Evolutionary conservation across 2,329 filamentous ascomycete species (phyloP).

Genomic region (Penicillium digitatum): DNA sequence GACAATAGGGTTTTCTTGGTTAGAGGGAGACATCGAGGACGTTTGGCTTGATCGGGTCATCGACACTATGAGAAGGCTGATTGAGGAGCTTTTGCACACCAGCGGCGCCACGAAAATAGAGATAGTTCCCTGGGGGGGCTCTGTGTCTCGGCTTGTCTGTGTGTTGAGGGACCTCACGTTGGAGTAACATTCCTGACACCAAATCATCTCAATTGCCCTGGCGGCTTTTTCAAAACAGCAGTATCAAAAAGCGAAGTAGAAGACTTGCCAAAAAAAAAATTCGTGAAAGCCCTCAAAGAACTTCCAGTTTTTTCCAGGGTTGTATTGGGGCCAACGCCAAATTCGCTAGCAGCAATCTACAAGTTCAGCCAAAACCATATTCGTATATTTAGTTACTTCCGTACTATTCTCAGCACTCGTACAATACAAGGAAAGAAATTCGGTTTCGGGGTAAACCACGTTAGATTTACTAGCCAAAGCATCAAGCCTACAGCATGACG

Average conservation of each 20-base stretch:
- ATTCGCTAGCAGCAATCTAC: neutral
- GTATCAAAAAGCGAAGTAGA: neutral
- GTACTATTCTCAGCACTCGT: constrained; percentile 4
- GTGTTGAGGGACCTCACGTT: neutral
- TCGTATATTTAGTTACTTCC: neutral
- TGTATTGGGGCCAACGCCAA: neutral
- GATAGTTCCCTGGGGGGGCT: neutral
- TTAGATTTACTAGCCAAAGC: constrained; percentile 9
- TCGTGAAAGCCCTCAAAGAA: neutral
- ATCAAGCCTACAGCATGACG: constrained; percentile 64
- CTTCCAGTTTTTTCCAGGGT: neutral
- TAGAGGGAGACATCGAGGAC: neutral
- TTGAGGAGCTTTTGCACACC: neutral
- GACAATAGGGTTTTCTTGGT: neutral
- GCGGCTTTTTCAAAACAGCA: neutral
- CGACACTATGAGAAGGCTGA: neutral
- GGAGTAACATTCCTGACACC: neutral
- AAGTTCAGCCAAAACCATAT: neutral
- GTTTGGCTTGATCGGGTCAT: neutral
- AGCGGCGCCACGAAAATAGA: neutral
- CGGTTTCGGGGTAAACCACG: constrained; percentile 13
- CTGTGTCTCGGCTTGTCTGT: neutral
- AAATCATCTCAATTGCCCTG: neutral
- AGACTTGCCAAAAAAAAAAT: neutral
- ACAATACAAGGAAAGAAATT: constrained; percentile 9